Base-by-base conservation (phyloP, 2,329 filamentous ascomycete species). In the Trichoderma oligosporum region DNA sequence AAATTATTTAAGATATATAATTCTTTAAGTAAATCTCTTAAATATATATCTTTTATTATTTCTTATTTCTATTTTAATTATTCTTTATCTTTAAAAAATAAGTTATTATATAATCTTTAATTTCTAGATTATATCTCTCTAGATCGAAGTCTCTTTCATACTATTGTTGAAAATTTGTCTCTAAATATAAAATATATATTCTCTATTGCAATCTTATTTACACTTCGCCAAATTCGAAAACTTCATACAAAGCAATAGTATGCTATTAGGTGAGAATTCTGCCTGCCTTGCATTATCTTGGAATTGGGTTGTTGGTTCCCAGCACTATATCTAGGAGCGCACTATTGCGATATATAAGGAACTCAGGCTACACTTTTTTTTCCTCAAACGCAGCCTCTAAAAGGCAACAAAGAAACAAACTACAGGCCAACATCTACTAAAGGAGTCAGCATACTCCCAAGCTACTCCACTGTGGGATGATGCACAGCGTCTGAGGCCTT, bases 241-340 rank as follows among this genome's bases (percentile, higher is more conserved):
- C 61, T 71, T 71, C 59, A 62, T 56, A 2, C 66, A 68, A 42
- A 51, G 70, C 58, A 61, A 64, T 16, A 56, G 44, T 42, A 66
- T 68, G 14, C 60, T 66, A 0, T 71, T 72, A 31, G 66, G 70
- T 41, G 7, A 68, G 22, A 66, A 71, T 47, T 71, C 71, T 42
- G 54, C 60, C 7, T 66, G 69, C 38, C 66, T 70, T 47, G 67
- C 68, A 3, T 67, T 65, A 2, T 70, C 69, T 4, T 68, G 71
- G 53, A 20, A 65, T 24, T 70, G 66, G 67, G 46, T 63, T 29
- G 63, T 64, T 16, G 66, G 68, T 18, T 66, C 66, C 3, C 25
- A 31, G 16, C 6, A 46, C 11, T 46, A 46, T 18, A 46, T 27
- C 29, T 18, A 33, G 16, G 16, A 71, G 60, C 68, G 69, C 59